Percentiles rank a stretch among this genome's conserved stretches.
These are phyloP conservation scores for Madurella fahalii DNA, from an alignment of 2,329 filamentous ascomycete genomes.

Conservation along the genomic window DNA sequence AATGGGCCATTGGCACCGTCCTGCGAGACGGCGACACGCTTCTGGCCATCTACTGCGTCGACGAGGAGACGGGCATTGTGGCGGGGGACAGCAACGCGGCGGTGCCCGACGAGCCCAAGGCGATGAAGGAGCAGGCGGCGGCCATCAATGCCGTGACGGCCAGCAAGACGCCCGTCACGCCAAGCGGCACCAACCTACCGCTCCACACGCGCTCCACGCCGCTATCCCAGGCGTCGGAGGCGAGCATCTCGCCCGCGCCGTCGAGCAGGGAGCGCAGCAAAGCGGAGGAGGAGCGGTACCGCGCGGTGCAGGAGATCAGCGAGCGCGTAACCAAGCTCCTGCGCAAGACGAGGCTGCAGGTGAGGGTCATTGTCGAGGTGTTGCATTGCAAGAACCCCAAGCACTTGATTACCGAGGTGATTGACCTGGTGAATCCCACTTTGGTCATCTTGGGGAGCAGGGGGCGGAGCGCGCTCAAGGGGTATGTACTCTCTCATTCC, in stretches of 20 bases:
- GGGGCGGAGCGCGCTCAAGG: slow-evolving; percentile 87
- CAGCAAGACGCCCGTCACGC: slow-evolving; percentile 33
- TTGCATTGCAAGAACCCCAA: slow-evolving; percentile 98
- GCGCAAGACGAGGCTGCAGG: slow-evolving; percentile 86
- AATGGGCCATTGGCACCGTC: slow-evolving; percentile 96
- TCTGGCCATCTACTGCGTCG: slow-evolving; percentile 87
- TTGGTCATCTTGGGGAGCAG: slow-evolving; percentile 89
- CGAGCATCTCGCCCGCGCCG: slow-evolving; percentile 45
- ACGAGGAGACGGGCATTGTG: slow-evolving; percentile 71
- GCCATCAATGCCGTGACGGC: slow-evolving; percentile 62
- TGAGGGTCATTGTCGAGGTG: slow-evolving; percentile 90
- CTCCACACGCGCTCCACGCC: slow-evolving; percentile 33
- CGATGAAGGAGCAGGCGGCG: slow-evolving; percentile 70
- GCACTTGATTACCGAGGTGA: slow-evolving; percentile 94
- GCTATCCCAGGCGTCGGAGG: slow-evolving; percentile 28
- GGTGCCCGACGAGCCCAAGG: slow-evolving; percentile 68
- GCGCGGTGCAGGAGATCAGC: slow-evolving; percentile 79
- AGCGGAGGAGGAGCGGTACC: slow-evolving; percentile 72
- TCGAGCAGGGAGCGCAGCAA: slow-evolving; percentile 50
- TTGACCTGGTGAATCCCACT: slow-evolving; percentile 86
- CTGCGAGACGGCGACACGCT: slow-evolving; percentile 91
- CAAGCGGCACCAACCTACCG: slow-evolving; percentile 30
- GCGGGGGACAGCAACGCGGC: slow-evolving; percentile 46
- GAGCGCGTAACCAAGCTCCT: slow-evolving; percentile 79
- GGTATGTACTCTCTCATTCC: slow-evolving; percentile 52